Base-by-base conservation (phyloP, 108 stramenopile species). In the Discostella stelligeroides region DNA sequence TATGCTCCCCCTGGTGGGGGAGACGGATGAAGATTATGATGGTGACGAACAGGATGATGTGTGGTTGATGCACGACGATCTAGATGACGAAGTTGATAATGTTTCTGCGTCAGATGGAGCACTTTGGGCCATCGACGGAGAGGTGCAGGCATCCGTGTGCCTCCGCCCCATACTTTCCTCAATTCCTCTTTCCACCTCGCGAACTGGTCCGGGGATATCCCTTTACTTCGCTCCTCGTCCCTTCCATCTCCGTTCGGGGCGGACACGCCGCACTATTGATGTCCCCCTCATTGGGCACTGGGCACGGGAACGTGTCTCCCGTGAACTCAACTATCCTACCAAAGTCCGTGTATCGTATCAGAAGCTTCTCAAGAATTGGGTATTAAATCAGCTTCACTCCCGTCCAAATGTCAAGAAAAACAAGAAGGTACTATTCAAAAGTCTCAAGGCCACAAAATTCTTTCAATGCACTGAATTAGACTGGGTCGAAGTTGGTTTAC, bases 311-410 rank as follows among this genome's bases (percentile, higher is more conserved):
- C 85, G 92, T 34, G 90, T 94, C 15, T 89, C 90, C 12, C 83
- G 90, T 41, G 90, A 94, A 72, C 43, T 88, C 61, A 96, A 97
- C 48, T 95, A 98, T 83, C 99, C 99, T 2, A 96, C 95, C 53
- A 99, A 99, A 86, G 99, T 98, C 62, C 88, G 98, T 14, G 98
- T 98, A 10, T 96, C 95, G 20, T 99, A 99, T 75, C 99, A 99
- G 82, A 98, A 98, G 84, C 88, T 99, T 1, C 81, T 99, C 25
- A 99, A 99, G 88, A 85, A 89, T 45, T 98, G 97, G 97, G 97
- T 99, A 7, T 70, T 96, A 28, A 98, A 97, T 84, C 87, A 98
- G 76, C 76, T 99, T 14, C 95, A 97, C 63, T 73, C 85, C 57
- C 90, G 87, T 58, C 96, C 94, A 14, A 81, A 87, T 69, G 97